A percentile compares a stretch with the other conserved stretches of the same genome.
phyloP scores from a whole-genome alignment of 2,329 filamentous ascomycete genomes.

The Pestalotiopsis sp. region DNA sequence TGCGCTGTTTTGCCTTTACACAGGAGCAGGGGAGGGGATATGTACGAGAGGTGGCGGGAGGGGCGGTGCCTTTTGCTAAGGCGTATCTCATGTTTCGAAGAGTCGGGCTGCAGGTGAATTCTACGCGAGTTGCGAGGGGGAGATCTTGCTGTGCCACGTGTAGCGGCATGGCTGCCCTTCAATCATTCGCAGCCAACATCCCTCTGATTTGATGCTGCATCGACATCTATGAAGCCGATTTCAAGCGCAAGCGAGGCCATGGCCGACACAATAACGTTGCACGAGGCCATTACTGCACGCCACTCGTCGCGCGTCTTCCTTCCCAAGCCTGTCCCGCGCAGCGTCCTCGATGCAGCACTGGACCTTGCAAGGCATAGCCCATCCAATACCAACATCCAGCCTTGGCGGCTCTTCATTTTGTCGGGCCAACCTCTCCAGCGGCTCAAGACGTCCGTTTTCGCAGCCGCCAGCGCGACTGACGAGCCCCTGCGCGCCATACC shows the following conservation, averaged over 20 bases:
- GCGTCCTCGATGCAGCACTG: background rate
- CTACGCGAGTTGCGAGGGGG: no score
- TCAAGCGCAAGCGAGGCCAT: background rate
- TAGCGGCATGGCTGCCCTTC: no score
- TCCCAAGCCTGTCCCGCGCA: background rate
- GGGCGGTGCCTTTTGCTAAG: no score
- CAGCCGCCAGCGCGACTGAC: background rate
- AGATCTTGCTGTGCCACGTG: no score
- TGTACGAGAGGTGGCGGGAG: no score
- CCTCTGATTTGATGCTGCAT: no score
- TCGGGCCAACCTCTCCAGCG: background rate
- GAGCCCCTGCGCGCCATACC: background rate
- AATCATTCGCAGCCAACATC: no score
- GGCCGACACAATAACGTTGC: background rate
- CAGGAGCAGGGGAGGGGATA: no score
- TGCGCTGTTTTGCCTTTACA: no score
- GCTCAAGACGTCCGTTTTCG: background rate
- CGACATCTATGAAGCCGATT: background rate
- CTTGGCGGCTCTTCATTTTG: constrained; percentile 4
- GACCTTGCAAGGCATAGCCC: background rate
- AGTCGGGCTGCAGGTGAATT: no score
- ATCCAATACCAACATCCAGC: constrained; percentile 1
- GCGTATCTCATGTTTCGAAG: no score
- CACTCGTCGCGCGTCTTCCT: constrained; percentile 7
- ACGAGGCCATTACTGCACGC: background rate